These are phyloP conservation scores for grape (Vitis vinifera) DNA, from an alignment of 164 flowering plant genomes.

Conservation along the genomic window ASM3070453v1 NC_081815.1:3832501-3833000, in stretches of 20 bases:
- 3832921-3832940: background rate
- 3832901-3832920: background rate
- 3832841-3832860: no score
- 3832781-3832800: constrained; percentile 4
- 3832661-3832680: constrained; percentile 60
- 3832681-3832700: constrained; percentile 69
- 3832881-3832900: background rate
- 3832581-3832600: no score
- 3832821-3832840: background rate
- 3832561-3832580: no score
- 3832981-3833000: no score
- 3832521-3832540: no score
- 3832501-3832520: no score
- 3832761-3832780: constrained; percentile 69
- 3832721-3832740: constrained; percentile 68
- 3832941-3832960: background rate
- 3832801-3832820: background rate
- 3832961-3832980: no score
- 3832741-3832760: constrained; percentile 73
- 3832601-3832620: background rate
- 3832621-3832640: background rate
- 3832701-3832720: constrained; percentile 71
- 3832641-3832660: background rate
- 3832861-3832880: background rate
- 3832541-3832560: no score